phyloP scores from a whole-genome alignment of 306 rosid genomes.

The Astragalus glycyphyllos region DNA sequence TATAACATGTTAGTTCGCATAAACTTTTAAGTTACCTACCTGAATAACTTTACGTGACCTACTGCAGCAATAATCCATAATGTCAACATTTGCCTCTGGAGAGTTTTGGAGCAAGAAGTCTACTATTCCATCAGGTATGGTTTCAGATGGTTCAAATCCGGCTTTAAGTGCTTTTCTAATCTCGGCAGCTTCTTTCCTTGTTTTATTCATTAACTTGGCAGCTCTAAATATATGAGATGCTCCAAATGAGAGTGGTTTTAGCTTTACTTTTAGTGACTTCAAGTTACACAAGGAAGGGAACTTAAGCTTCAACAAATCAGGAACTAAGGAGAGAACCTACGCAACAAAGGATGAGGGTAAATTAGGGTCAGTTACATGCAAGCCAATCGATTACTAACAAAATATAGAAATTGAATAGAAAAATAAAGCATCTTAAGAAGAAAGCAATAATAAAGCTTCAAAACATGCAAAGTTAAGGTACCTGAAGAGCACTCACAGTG shows the following conservation, averaged over 20 bases:
- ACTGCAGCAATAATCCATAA: neutral
- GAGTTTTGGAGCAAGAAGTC: conserved; percentile 39
- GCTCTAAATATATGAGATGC: conserved; percentile 4
- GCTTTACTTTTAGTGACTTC: conserved; percentile 23
- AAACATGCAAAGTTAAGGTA: conserved; percentile 10
- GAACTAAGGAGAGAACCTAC: conserved; percentile 40
- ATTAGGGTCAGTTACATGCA: neutral
- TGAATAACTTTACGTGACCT: too few relatives aligned
- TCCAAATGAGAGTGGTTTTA: conserved; percentile 11
- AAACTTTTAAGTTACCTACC: too few relatives aligned
- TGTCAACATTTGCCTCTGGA: conserved; percentile 19
- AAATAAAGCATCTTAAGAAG: neutral
- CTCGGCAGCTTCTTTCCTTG: too few relatives aligned
- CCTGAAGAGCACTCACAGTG: conserved; percentile 38
- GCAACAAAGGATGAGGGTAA: neutral
- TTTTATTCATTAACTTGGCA: neutral
- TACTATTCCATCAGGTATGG: conserved; percentile 30
- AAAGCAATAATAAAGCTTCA: neutral
- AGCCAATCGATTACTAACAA: neutral
- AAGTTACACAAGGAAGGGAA: conserved; percentile 31
- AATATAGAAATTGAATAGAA: neutral
- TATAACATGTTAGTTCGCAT: too few relatives aligned
- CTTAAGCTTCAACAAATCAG: conserved; percentile 13
- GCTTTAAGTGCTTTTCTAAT: neutral
- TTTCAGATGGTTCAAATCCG: neutral